Evolutionary conservation across 495 filamentous ascomycete species (phyloP), one percentile per base, ranked within the genome.

Genomic region (Acidiella bohemica): DNA sequence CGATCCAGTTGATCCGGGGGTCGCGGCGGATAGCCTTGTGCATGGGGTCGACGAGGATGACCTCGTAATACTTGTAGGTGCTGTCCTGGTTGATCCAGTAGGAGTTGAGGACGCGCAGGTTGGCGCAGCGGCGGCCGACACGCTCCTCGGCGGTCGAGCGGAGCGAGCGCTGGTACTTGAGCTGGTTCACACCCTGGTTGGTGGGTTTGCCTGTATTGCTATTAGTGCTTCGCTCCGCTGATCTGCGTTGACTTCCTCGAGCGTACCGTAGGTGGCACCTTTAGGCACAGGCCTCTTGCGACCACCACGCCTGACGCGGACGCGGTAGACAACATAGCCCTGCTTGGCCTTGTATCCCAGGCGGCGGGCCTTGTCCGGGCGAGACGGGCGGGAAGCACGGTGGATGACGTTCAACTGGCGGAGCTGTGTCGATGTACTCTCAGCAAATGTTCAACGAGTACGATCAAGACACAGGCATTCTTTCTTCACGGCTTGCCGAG

Each of bases 31-130:
- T 99, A 63, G 92, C 90, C 77, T 95, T 96, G 82, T 99, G 90
- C 72, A 92, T 78, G 60, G 90, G 92, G 72, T 99, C 90, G 62
- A 99, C 92, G 54, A 95, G 81, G 73, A 99, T 95, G 66, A 99
- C 77, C 71, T 99, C 90, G 71, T 75, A 99, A 78, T 96, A 99
- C 76, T 99, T 99, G 83, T 96, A 99, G 68, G 90, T 96, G 40
- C 87, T 94, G 74, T 99, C 90, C 75, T 99, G 90, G 77, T 99
- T 99, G 78, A 96, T 85, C 90, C 90, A 99, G 84, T 99, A 99
- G 54, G 86, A 94, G 76, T 96, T 99, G 62, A 99, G 77, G 53
- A 99, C 92, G 54, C 90, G 81, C 66, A 97, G 69, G 72, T 97
- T 97, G 70, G 86, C 84, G 72, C 85, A 93, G 61, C 87, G 86